Base-by-base conservation (phyloP, 1,284 basidiomycete species). In the Earliella scabrosa region DNA sequence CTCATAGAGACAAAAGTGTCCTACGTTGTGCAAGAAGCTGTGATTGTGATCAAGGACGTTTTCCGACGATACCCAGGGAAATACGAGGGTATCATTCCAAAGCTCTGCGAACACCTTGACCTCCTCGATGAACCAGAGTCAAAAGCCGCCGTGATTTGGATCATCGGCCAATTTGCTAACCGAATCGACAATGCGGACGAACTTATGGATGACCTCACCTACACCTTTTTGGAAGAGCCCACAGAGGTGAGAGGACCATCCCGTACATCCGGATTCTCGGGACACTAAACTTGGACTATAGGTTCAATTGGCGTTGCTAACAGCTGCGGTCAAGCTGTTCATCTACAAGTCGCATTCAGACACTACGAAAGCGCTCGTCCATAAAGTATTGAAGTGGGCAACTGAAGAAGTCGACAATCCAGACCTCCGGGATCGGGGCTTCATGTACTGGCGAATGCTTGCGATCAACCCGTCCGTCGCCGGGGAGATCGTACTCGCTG, bases 391-490 rank as follows among this genome's bases (percentile, higher is more conserved):
- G 35, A 98, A 98, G 71, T 96, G 94, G 87, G 90, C 95, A 14
- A 99, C 97, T 2, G 97, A 99, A 72, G 93, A 98, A 64, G 88
- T 97, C 54, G 97, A 98, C 72, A 98, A 97, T 69, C 96, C 97
- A 6, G 97, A 99, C 76, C 79, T 98, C 39, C 85, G 97, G 29
- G 97, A 99, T 74, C 82, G 97, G 58, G 97, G 97, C 0, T 99
- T 97, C 78, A 98, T 99, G 91, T 99, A 99, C 76, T 99, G 97
- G 97, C 88, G 97, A 45, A 81, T 99, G 75, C 82, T 99, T 35
- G 97, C 97, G 1, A 90, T 95, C 64, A 95, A 98, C 71, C 95
- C 97, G 2, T 79, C 88, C 1, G 89, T 91, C 1, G 97, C 97
- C 2, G 85, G 90, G 39, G 89, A 93, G 63, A 91, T 99, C 58